Base-by-base conservation (phyloP, 2,329 filamentous ascomycete genomes). In the Magnaporthiopsis poae region DNA sequence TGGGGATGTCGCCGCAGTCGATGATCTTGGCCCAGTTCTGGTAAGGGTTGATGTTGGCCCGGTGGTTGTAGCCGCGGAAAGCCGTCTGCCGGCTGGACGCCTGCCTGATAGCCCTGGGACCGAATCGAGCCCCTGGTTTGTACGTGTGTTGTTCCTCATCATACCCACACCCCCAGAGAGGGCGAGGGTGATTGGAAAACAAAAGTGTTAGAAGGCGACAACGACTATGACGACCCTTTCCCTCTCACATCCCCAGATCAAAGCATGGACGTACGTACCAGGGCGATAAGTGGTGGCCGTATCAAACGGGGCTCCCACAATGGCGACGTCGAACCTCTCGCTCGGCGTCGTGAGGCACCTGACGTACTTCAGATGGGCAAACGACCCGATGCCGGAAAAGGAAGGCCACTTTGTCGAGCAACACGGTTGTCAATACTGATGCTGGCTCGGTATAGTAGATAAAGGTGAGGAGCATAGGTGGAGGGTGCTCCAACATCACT, bases 1-100 rank as follows among this genome's bases (percentile, higher is more conserved):
- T 82, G 35, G 93, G 92, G 66, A 96, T 92, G 75, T 96, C 93
- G 62, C 93, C 93, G 76, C 93, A 97, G 80, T 97, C 93, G 64
- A 94, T 81, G 68, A 96, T 86, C 59, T 80, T 86, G 0, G 90
- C 90, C 89, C 90, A 94, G 66, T 84, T 89, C 60, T 81, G 80
- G 78, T 95, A 96, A 0, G 93, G 92, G 76, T 96, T 97, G 70
- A 96, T 84, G 59, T 83, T 84, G 1, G 91, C 92, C 29, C 92
- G 87, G 2, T 90, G 86, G 77, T 96, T 96, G 83, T 90, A 92
- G 73, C 89, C 90, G 60, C 91, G 86, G 75, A 90, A 91, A 2
- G 87, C 84, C 18, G 89, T 91, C 78, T 96, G 92, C 27, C 92
- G 87, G 9, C 88, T 84, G 39, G 91, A 94, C 60, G 91, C 92